Conservation (phyloP, 768 basidiomycete species). For the Galerina sulciceps region DNA sequence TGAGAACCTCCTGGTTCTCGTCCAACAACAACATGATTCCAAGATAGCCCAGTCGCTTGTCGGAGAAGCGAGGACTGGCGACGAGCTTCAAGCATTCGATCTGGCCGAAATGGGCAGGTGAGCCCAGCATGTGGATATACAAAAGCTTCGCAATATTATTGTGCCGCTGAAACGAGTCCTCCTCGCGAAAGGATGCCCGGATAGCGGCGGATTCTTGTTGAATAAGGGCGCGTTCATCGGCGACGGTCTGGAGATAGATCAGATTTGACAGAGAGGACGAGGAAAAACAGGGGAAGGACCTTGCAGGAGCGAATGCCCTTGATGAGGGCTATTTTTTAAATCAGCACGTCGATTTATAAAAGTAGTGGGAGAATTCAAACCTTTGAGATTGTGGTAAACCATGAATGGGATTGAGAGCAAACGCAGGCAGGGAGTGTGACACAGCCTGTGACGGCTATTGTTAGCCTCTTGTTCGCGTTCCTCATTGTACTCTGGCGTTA, state of each 20-base stretch:
- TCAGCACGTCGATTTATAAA: slow-evolving; percentile 24
- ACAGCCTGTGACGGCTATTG: background rate
- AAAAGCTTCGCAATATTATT: slow-evolving; percentile 98
- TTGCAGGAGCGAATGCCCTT: slow-evolving; percentile 99
- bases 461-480: slow-evolving; percentile 2
- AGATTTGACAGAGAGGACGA: slow-evolving; percentile 18
- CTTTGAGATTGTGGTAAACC: slow-evolving; percentile 89
- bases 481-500: slow-evolving; percentile 1
- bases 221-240: slow-evolving; percentile 96
- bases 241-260: slow-evolving; percentile 73
- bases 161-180: slow-evolving; percentile 93
- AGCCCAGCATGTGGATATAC: slow-evolving; percentile 99
- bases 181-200: slow-evolving; percentile 95
- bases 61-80: slow-evolving; percentile 92
- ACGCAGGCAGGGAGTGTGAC: slow-evolving; percentile 4
- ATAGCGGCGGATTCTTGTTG: slow-evolving; percentile 98
- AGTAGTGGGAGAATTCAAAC: slow-evolving; percentile 38
- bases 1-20: slow-evolving; percentile 97
- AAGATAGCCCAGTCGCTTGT: slow-evolving; percentile 95
- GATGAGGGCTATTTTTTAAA: slow-evolving; percentile 73
- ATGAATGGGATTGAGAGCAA: slow-evolving; percentile 37
- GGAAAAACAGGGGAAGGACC: slow-evolving; percentile 43
- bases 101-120: slow-evolving; percentile 98
- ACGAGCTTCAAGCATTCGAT: slow-evolving; percentile 96
- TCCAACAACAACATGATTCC: slow-evolving; percentile 98